A percentile compares a stretch with the other conserved stretches of the same genome.
Conservation (phyloP, 2,329 filamentous ascomycete species). For the Sarocladiaceae sp. region DNA sequence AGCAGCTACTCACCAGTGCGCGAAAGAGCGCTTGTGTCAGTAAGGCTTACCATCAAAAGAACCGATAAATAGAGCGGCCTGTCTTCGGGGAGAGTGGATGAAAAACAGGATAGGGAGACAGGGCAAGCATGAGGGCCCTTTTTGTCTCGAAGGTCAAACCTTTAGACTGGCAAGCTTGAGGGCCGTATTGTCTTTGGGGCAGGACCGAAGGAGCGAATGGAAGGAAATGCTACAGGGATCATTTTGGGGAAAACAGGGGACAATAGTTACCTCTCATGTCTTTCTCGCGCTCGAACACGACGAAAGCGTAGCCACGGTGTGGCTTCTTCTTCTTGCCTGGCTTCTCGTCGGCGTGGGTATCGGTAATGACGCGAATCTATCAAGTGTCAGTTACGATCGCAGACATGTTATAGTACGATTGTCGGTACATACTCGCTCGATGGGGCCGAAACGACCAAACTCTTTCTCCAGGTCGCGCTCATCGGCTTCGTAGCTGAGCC, state of each 20-base stretch:
- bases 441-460: constrained; percentile 88
- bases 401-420: not conserved
- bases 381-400: constrained; percentile 10
- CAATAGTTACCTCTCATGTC: constrained; percentile 90
- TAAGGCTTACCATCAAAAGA: constrained; percentile 54
- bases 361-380: constrained; percentile 82
- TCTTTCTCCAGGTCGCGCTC: constrained; percentile 89
- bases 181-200: constrained; percentile 30
- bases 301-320: constrained; percentile 90
- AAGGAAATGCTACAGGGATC: constrained; percentile 17
- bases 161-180: constrained; percentile 37
- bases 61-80: constrained; percentile 3
- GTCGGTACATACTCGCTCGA: constrained; percentile 69
- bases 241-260: constrained; percentile 30
- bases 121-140: constrained; percentile 55
- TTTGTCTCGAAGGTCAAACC: constrained; percentile 40
- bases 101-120: constrained; percentile 32
- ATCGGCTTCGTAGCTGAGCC: constrained; percentile 84
- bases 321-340: constrained; percentile 76
- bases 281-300: constrained; percentile 94
- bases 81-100: constrained; percentile 19
- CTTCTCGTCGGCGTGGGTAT: constrained; percentile 65
- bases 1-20: constrained; percentile 70
- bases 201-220: constrained; percentile 12
- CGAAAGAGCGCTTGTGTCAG: constrained; percentile 62